A percentile compares a stretch with the other conserved stretches of the same genome.
These are phyloP conservation scores for Ophiostoma perfectum DNA, from an alignment of 2,329 filamentous ascomycete genomes.

Conservation along the genomic window DNA sequence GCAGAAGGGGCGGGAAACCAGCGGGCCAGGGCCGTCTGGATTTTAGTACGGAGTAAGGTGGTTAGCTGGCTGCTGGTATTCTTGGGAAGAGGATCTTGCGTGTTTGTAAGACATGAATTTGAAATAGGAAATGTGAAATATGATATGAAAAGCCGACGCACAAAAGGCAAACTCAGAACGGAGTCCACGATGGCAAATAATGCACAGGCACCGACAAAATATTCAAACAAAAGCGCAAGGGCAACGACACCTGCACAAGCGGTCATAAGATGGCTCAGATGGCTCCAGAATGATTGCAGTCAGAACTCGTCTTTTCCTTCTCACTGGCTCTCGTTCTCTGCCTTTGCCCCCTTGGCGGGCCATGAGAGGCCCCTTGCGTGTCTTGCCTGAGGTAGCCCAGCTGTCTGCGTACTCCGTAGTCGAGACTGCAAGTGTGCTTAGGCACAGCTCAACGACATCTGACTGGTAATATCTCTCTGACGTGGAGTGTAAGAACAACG, in stretches of 20 bases:
- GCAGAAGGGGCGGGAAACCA: not conserved
- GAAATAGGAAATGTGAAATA: not conserved
- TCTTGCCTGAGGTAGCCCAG: not conserved
- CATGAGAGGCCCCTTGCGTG: not conserved
- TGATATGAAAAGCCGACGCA: not conserved
- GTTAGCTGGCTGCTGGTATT: too few species aligned
- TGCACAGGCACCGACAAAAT: not conserved
- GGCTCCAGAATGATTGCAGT: not conserved
- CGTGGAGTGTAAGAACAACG: not conserved
- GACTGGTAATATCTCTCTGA: not conserved
- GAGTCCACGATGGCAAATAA: not conserved
- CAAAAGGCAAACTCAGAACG: not conserved
- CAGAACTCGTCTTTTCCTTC: not conserved
- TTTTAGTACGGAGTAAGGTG: not conserved
- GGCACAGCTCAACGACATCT: not conserved
- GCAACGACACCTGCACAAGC: not conserved
- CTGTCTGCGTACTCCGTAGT: not conserved
- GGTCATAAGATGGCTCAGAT: not conserved
- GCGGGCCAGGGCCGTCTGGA: not conserved
- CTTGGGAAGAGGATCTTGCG: not conserved
- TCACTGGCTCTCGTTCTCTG: not conserved
- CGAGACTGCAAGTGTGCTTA: too few species aligned
- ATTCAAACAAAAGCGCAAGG: not conserved
- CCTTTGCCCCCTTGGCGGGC: constrained; percentile 7
- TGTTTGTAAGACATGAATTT: not conserved